Base-by-base conservation (phyloP, 352 stramenopile species). In the Pythium oligandrum region DNA sequence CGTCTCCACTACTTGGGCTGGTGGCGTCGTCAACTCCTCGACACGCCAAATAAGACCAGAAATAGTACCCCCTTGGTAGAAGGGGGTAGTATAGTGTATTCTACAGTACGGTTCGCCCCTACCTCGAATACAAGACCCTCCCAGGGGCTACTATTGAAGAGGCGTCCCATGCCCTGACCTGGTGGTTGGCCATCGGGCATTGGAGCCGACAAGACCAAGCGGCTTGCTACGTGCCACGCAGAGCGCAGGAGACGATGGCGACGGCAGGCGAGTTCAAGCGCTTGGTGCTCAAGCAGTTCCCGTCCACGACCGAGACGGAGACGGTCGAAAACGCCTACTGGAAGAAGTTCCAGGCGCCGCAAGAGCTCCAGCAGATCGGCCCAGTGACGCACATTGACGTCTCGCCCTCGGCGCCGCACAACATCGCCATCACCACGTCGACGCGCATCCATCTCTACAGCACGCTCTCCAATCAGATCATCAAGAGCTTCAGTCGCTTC, bases 401-500 rank as follows among this genome's bases (percentile, higher is more conserved):
- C 32, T 92, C 74, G 40, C 84, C 84, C 6, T 66, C 76, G 17
- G 65, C 78, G 55, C 86, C 86, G 51, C 73, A 93, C 61, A 77
- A 93, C 60, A 70, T 96, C 62, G 86, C 84, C n/a, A 74, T 93
- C 59, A 92, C 86, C 30, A 90, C 81, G 12, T 95, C 85, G 40
- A 93, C 85, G 37, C 83, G 85, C 49, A 90, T 95, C 53, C 81
- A 92, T 54, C 61, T 95, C 30, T 93, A 93, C 70, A 92, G 73
- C 69, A 91, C 78, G 36, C 75, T 57, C 26, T 89, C 75, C 36
- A 91, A 90, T 49, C 74, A 90, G 59, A 85, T 93, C 63, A 76
- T 78, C 61, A 93, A 93, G 74, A 93, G 77, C n/a, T 93, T 93
- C 59, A 92, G 80, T 35, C 83, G 85, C 55, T 95, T 95, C 71